Conservation (phyloP, 2,329 filamentous ascomycete species). For the Aspergillus flavus region DNA sequence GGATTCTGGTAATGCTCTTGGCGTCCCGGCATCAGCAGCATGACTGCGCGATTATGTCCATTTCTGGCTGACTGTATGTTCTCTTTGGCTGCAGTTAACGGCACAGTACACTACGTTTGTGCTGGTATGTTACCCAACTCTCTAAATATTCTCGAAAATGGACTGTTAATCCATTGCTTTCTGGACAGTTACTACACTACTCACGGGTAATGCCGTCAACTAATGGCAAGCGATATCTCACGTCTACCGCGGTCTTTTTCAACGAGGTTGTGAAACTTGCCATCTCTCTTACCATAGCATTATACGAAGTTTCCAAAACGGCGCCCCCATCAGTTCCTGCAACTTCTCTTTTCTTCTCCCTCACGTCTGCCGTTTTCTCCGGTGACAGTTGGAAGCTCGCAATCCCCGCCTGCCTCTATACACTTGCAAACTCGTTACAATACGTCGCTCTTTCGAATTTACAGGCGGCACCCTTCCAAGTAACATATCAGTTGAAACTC, state of each 20-base stretch:
- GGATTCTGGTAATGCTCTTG: conserved; percentile 42
- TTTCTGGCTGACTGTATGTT: conserved; percentile 12
- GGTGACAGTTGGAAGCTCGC: conserved; percentile 94
- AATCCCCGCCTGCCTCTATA: conserved; percentile 85
- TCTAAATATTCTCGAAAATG: not conserved
- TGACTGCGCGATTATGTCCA: not conserved
- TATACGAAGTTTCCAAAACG: conserved; percentile 81
- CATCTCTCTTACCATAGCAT: conserved; percentile 80
- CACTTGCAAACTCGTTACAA: conserved; percentile 88
- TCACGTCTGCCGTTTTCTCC: conserved; percentile 79
- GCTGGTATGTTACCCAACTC: conserved; percentile 37
- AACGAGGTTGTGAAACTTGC: conserved; percentile 90
- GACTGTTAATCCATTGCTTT: conserved; percentile 14
- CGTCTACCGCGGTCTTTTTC: conserved; percentile 90
- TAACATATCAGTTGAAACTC: conserved; percentile 93
- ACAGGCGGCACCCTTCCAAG: conserved; percentile 89
- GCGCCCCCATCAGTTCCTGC: conserved; percentile 78
- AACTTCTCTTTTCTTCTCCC: conserved; percentile 76
- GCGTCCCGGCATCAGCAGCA: not conserved
- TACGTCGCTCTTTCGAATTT: conserved; percentile 90
- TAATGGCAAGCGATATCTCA: conserved; percentile 84
- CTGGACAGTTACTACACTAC: conserved; percentile 80
- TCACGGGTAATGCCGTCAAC: conserved; percentile 87
- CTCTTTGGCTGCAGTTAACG: conserved; percentile 38
- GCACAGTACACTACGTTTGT: conserved; percentile 48